phyloP scores from a whole-genome alignment of 2,329 filamentous ascomycete species.

The Seiridium cupressi region DNA sequence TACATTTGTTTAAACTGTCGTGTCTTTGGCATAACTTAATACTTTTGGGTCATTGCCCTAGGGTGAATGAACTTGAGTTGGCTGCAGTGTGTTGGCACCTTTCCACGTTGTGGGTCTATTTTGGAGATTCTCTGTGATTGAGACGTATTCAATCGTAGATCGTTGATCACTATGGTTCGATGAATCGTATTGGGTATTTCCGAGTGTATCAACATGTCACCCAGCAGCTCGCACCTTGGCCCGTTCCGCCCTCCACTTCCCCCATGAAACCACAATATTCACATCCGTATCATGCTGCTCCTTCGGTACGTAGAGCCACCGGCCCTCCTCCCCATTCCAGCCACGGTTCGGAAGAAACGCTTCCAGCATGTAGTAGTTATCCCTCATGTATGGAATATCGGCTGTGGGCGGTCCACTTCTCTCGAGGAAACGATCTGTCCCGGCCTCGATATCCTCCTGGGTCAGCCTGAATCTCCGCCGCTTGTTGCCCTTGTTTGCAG shows the following conservation, averaged over 20 bases:
- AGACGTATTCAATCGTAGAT: too few species aligned
- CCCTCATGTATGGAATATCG: slow-evolving; percentile 53
- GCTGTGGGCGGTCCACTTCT: slow-evolving; percentile 47
- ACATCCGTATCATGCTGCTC: slow-evolving; percentile 38
- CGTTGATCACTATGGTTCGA: too few species aligned
- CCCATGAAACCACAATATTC: slow-evolving; percentile 26
- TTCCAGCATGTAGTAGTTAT: slow-evolving; percentile 59
- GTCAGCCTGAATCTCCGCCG: slow-evolving; percentile 44
- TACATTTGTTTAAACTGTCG: too few species aligned
- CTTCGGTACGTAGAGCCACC: slow-evolving; percentile 48
- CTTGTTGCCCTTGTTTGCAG: slow-evolving; percentile 46
- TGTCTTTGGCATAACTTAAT: too few species aligned
- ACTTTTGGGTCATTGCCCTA: too few species aligned
- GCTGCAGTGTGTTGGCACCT: too few species aligned
- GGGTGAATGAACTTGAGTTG: too few species aligned
- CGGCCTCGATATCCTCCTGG: slow-evolving; percentile 39
- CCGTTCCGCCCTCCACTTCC: slow-evolving; percentile 5
- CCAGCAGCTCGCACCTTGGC: background rate
- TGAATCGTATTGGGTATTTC: too few species aligned
- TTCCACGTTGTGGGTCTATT: too few species aligned
- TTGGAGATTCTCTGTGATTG: too few species aligned
- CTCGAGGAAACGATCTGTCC: slow-evolving; percentile 49
- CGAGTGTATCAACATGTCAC: too few species aligned
- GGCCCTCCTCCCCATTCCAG: slow-evolving; percentile 43
- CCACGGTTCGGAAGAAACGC: slow-evolving; percentile 55